phyloP scores from a whole-genome alignment of 306 rosid genomes.

The Erythrophleum fordii region DNA sequence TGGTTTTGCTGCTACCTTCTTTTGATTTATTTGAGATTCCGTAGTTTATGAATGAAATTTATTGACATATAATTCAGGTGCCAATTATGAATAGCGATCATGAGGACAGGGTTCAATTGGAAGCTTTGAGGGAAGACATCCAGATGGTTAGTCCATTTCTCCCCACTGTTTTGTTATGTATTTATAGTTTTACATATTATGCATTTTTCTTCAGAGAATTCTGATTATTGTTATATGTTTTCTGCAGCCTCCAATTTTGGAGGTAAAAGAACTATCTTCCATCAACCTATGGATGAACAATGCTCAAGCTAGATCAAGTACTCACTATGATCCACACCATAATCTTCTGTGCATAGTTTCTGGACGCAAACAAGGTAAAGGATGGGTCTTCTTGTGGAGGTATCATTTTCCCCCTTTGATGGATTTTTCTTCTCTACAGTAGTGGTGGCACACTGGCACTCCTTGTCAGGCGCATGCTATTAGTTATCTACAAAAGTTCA shows the following conservation, averaged over 20 bases:
- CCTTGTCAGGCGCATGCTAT: conserved; percentile 26
- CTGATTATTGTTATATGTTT: conserved; percentile 32
- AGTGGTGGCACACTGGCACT: conserved; percentile 11
- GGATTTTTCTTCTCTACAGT: background rate
- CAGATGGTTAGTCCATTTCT: conserved; percentile 56
- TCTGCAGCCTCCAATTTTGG: conserved; percentile 77
- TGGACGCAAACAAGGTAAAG: conserved; percentile 83
- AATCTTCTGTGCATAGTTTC: conserved; percentile 86
- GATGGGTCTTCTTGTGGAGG: conserved; percentile 16
- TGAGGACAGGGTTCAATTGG: conserved; percentile 77
- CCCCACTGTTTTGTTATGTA: conserved; percentile 29
- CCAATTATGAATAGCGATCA: conserved; percentile 65
- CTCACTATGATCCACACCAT: conserved; percentile 97
- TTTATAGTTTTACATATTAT: conserved; percentile 14
- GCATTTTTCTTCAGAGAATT: conserved; percentile 23
- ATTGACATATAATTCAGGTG: conserved; percentile 54
- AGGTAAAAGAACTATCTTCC: conserved; percentile 63
- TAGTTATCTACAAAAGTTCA: conserved; percentile 25
- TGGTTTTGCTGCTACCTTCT: background rate
- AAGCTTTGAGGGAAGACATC: conserved; percentile 64
- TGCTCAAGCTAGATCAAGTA: conserved; percentile 83
- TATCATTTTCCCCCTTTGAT: conserved; percentile 3
- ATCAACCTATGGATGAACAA: conserved; percentile 97
- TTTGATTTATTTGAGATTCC: conserved; percentile 20
- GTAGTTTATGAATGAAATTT: conserved; percentile 31